Evolutionary conservation across 768 basidiomycete genomes (phyloP).

Genomic region (Boletus subparvulus): DNA sequence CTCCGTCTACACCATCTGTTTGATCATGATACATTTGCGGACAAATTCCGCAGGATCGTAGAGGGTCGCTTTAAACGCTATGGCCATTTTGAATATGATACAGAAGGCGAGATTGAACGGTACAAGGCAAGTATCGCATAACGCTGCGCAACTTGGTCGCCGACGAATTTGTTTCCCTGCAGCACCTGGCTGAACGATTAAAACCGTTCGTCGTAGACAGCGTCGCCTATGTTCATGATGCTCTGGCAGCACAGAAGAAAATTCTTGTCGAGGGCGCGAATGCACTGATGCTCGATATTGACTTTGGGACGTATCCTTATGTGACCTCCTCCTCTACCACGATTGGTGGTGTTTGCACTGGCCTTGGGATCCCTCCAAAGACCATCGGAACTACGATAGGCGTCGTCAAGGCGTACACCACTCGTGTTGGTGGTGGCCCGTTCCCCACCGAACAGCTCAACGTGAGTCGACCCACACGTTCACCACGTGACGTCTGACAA

Average conservation of each 20-base stretch:
- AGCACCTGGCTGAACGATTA: constrained; percentile 83
- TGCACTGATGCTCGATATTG: constrained; percentile 97
- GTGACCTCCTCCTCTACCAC: constrained; percentile 94
- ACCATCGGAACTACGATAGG: constrained; percentile 84
- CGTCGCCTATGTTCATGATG: constrained; percentile 78
- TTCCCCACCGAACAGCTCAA: constrained; percentile 97
- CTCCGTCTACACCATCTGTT: constrained; percentile 96
- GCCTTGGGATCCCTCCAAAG: constrained; percentile 94
- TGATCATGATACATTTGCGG: constrained; percentile 78
- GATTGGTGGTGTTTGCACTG: constrained; percentile 95
- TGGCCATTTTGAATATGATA: constrained; percentile 97
- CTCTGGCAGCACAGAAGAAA: constrained; percentile 70
- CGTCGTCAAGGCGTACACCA: constrained; percentile 98
- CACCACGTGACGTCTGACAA: background rate
- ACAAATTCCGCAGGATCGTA: constrained; percentile 92
- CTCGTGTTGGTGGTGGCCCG: constrained; percentile 96
- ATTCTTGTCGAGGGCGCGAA: constrained; percentile 97
- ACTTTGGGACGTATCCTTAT: constrained; percentile 97
- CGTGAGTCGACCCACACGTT: constrained; percentile 42
- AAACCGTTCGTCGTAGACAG: constrained; percentile 90
- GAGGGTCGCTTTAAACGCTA: constrained; percentile 98
- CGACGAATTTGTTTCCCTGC: background rate
- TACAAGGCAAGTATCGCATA: constrained; percentile 69
- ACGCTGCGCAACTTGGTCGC: background rate
- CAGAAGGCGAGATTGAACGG: constrained; percentile 90